phyloP scores from a whole-genome alignment of 1,284 basidiomycete species.

The Marasmius oreades region DNA sequence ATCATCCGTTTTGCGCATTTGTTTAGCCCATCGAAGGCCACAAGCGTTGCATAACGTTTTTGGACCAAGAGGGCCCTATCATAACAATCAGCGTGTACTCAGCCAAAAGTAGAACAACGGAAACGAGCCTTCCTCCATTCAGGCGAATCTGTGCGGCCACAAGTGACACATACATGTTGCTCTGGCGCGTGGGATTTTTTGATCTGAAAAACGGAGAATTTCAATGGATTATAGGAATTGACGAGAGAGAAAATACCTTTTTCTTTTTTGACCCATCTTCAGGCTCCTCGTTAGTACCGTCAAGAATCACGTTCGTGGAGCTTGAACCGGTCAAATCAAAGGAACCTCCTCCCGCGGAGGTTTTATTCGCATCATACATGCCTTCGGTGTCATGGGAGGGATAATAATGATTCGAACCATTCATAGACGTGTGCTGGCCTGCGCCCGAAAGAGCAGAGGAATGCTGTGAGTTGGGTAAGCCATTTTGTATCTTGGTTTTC shows the following conservation, averaged over 20 bases:
- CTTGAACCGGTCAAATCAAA: conserved; percentile 8
- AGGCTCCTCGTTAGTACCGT: conserved; percentile 26
- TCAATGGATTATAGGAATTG: background rate
- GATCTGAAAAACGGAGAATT: conserved; percentile 25
- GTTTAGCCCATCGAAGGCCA: conserved; percentile 81
- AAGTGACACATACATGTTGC: conserved; percentile 74
- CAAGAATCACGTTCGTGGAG: background rate
- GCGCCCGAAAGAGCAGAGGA: conserved; percentile 9
- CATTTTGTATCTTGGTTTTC: conserved; percentile 17
- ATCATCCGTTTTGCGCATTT: conserved; percentile 38
- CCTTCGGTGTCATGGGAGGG: background rate
- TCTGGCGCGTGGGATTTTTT: conserved; percentile 54
- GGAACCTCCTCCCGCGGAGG: background rate
- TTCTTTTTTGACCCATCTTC: conserved; percentile 42
- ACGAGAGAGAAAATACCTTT: conserved; percentile 29
- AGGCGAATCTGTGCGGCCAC: conserved; percentile 77
- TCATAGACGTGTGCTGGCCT: conserved; percentile 2
- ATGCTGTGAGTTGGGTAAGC: background rate
- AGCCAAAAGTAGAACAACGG: conserved; percentile 11
- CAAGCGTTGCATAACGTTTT: conserved; percentile 90
- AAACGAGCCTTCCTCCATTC: conserved; percentile 78
- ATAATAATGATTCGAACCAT: conserved; percentile 5
- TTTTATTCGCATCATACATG: background rate
- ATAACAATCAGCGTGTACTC: conserved; percentile 14
- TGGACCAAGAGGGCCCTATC: conserved; percentile 73